Evolutionary conservation across 768 basidiomycete species (phyloP).

Genomic region (Tephrocybe rancida): DNA sequence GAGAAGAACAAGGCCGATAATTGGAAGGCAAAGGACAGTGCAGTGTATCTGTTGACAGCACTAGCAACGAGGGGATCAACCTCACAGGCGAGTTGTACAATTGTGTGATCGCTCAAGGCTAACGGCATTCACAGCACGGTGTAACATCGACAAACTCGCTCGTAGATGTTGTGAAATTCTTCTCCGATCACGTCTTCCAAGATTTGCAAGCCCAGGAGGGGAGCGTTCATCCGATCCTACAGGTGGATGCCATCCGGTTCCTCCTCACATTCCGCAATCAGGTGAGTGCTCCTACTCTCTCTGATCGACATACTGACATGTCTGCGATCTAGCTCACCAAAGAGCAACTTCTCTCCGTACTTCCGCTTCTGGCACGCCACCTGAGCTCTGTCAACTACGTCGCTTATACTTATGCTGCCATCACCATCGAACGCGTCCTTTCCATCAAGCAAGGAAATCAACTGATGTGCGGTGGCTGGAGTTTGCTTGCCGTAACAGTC

Average conservation of each 20-base stretch:
- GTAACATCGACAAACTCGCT: constrained; percentile 92
- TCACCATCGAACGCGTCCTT: constrained; percentile 95
- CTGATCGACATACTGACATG: background rate
- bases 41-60: constrained; percentile 92
- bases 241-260: constrained; percentile 96
- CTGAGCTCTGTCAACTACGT: constrained; percentile 87
- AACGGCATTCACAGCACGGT: constrained; percentile 56
- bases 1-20: constrained; percentile 55
- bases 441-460: constrained; percentile 83
- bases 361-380: constrained; percentile 85
- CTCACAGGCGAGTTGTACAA: constrained; percentile 56
- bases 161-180: constrained; percentile 94
- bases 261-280: constrained; percentile 96
- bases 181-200: constrained; percentile 86
- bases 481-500: background rate
- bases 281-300: constrained; percentile 40
- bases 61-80: constrained; percentile 91
- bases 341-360: constrained; percentile 87
- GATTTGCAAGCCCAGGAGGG: constrained; percentile 77
- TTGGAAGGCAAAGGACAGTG: constrained; percentile 94
- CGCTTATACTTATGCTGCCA: constrained; percentile 94
- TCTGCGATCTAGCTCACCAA: constrained; percentile 71
- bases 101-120: constrained; percentile 2
- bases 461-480: constrained; percentile 60
- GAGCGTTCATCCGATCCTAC: constrained; percentile 83